Base-by-base conservation (phyloP, 2,329 filamentous ascomycete genomes). In the Fusarium burgessii region DNA sequence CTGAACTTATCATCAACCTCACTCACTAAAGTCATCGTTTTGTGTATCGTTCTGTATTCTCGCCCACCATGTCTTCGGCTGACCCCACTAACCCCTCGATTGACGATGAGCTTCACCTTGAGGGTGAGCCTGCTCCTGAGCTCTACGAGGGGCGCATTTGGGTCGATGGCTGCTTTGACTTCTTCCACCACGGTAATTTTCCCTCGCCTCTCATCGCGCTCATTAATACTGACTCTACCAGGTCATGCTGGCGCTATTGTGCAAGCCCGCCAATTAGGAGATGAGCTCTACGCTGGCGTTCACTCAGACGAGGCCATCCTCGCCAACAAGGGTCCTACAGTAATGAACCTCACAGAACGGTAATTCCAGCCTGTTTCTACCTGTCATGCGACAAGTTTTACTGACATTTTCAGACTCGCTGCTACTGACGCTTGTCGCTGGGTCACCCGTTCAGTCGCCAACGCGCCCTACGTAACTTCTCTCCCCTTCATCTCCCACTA, bases 121-220 rank as follows among this genome's bases (percentile, higher is more conserved):
- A 78, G 43, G 85, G 86, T 64, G 82, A 86, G 46, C 82, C 87
- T 47, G 87, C 86, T 58, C 84, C 86, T 38, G 85, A 87, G 79
- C 82, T 90, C 12, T 82, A 88, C 36, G 88, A 90, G 32, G 90
- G 93, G 76, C 91, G 95, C 73, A 93, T 99, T 77, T 99, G 97
- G 97, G 93, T 99, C 29, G 96, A 99, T 80, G 96, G 96, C 70
- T 99, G 96, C 86, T 99, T 98, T 84, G 96, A 99, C 85, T 99
- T 99, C 83, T 97, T 95, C 83, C 96, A 99, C 81, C 96, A 98
- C 80, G 96, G 93, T 94, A 73, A 84, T 20, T 42, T n/a, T 11
- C 12, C 25, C 25, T 10, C 2, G 1, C 4, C 0, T 2, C 2
- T 10, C 12, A 11, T 32, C 33, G 41, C 23, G 7, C 12, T n/a